Evolutionary conservation across 2,329 filamentous ascomycete species (phyloP).

Genomic region (Xylariomycetidae sp.): DNA sequence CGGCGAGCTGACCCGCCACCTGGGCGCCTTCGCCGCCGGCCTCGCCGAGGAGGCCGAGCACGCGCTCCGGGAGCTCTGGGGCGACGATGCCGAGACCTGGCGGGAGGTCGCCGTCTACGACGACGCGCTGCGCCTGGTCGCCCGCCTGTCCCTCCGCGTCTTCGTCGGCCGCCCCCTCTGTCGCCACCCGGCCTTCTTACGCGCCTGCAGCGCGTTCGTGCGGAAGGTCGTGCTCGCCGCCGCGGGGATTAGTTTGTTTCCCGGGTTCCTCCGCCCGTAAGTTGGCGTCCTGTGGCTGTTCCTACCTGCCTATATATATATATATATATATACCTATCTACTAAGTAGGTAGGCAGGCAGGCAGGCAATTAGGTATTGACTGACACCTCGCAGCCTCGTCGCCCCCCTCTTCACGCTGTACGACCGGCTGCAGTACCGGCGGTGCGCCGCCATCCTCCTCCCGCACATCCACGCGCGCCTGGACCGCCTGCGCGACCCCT

Average conservation of each 20-base stretch:
- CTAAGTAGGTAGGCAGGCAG: no score
- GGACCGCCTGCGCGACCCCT: constrained; percentile 5
- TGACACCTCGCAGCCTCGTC: constrained; percentile 18
- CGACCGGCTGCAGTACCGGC: constrained; percentile 26
- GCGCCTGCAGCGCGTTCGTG: constrained; percentile 26
- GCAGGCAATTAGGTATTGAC: not conserved
- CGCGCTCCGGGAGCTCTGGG: constrained; percentile 25
- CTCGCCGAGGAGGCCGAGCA: constrained; percentile 26
- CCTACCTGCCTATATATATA: no score
- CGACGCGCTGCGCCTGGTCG: constrained; percentile 23
- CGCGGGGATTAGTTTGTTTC: constrained; percentile 23
- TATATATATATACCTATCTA: no score
- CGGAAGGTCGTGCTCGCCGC: constrained; percentile 25
- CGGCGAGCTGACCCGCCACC: constrained; percentile 26
- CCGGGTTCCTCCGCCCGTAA: constrained; percentile 25
- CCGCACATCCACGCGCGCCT: constrained; percentile 29
- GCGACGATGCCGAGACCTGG: constrained; percentile 22
- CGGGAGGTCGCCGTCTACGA: constrained; percentile 28
- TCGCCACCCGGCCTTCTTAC: constrained; percentile 19
- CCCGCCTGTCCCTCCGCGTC: constrained; percentile 26
- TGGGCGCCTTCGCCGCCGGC: constrained; percentile 21
- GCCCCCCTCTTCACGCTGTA: constrained; percentile 24
- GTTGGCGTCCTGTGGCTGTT: no score
- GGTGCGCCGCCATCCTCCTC: constrained; percentile 24
- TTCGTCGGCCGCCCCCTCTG: constrained; percentile 27